Base-by-base conservation (phyloP, 257 asterid genomes). In the Echium plantagineum region DNA sequence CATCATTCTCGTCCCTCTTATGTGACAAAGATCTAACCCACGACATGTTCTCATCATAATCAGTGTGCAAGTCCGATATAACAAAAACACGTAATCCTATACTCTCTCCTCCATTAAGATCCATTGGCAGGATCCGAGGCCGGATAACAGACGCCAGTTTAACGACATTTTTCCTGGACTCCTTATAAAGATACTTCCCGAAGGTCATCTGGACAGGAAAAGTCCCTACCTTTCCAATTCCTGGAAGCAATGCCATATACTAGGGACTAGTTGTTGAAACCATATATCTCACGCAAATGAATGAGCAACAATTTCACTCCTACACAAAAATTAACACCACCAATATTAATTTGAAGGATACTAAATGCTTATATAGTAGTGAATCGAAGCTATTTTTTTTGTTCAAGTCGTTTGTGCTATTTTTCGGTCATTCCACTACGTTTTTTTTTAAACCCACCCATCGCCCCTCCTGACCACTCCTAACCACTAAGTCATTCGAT, bases 61-160 rank as follows among this genome's bases (percentile, higher is more conserved):
- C 97, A 4, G 89, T 86, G 78, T 86, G 97, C 85, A 89, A 68
- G 71, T 89, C 95, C n/a, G 97, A 89, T 57, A 86, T 76, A 32
- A 81, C 81, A 73, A 77, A 84, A 5, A 80, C 89, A 15, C 81
- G 68, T 72, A 80, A 64, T 13, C 79, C 75, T 61, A 59, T 20
- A 18, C 71, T 42, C 38, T 66, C 61, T 17, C 59, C 63, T 13
- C 31, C 51, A 47, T 35, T 7, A 35, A 35, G 47, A 35, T 32
- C 55, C 31, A 74, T 47, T 15, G 79, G 65, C 74, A 80, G 52
- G 51, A 87, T 69, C 65, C 22, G 76, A 55, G 81, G 83, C 74
- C 83, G 84, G 42, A 66, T 54, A 15, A 62, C 57, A 60, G 63
- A 66, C n/a, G 55, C 58, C 1, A 61, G 57, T 16, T 47, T 66